phyloP scores from a whole-genome alignment of 2,329 filamentous ascomycete genomes.

The Hirsutella minnesotensis region DNA sequence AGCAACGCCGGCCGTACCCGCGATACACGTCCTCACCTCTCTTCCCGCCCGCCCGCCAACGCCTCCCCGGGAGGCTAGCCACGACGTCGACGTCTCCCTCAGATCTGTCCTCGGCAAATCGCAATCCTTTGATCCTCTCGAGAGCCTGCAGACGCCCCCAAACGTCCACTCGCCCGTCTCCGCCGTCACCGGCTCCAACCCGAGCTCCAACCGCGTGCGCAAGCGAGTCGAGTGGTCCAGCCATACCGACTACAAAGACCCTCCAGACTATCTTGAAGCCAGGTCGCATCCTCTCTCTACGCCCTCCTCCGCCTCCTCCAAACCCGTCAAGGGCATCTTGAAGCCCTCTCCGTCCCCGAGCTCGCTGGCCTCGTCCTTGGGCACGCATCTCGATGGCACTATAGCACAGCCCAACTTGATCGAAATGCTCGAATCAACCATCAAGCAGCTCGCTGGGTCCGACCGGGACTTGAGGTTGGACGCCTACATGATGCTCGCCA shows the following conservation, averaged over 20 bases:
- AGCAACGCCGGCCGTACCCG: conserved; percentile 18
- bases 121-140: conserved; percentile 23
- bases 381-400: conserved; percentile 28
- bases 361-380: conserved; percentile 26
- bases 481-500: conserved; percentile 71
- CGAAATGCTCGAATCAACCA: conserved; percentile 74
- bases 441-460: conserved; percentile 66
- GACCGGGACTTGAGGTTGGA: conserved; percentile 67
- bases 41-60: conserved; percentile 52
- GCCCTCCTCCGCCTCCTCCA: conserved; percentile 26
- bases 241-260: conserved; percentile 43
- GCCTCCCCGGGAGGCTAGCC: conserved; percentile 45
- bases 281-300: conserved; percentile 28
- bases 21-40: conserved; percentile 30
- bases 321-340: conserved; percentile 58
- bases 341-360: conserved; percentile 51
- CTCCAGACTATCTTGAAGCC: conserved; percentile 31
- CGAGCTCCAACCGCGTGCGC: conserved; percentile 30
- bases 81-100: conserved; percentile 22
- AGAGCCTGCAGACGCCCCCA: conserved; percentile 39
- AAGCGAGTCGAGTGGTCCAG: conserved; percentile 48
- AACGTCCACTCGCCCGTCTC: conserved; percentile 32
- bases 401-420: conserved; percentile 44
- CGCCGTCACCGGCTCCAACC: conserved; percentile 27
- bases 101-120: conserved; percentile 24